These are phyloP conservation scores for Geotrichum aggregatum DNA, from an alignment of 1,139 yeast genomes.

Conservation along the genomic window DNA sequence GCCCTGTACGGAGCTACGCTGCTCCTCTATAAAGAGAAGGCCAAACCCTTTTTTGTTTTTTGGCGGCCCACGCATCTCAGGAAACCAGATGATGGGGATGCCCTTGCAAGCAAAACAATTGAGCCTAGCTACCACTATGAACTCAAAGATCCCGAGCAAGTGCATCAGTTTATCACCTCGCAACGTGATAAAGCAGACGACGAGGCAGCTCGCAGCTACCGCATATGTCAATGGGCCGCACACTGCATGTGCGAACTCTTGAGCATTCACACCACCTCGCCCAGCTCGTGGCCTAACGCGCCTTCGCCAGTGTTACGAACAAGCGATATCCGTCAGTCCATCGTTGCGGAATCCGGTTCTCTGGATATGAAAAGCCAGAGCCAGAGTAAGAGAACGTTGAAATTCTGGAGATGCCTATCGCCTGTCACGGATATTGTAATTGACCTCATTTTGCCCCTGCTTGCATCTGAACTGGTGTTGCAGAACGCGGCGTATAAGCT, in stretches of 20 bases:
- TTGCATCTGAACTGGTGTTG: conserved; percentile 10
- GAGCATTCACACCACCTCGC: not conserved
- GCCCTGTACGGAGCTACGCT: conserved; percentile 8
- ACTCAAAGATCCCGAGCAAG: too few relatives aligned
- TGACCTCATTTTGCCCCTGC: conserved; percentile 1
- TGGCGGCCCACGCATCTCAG: not conserved
- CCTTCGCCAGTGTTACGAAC: too few relatives aligned
- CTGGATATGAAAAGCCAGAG: too few relatives aligned
- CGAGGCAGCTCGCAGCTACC: conserved; percentile 11
- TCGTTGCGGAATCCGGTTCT: too few relatives aligned
- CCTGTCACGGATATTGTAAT: conserved; percentile 10
- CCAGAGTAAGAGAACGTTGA: not conserved
- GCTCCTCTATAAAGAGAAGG: conserved; percentile 5
- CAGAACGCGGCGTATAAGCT: not conserved
- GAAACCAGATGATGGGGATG: too few relatives aligned
- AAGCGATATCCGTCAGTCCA: too few relatives aligned
- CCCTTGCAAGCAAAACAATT: too few relatives aligned
- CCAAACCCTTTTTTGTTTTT: conserved; percentile 6
- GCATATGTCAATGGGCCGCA: conserved; percentile 16
- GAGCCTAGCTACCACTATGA: too few relatives aligned
- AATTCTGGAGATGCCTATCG: conserved; percentile 5
- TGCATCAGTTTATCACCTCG: too few relatives aligned
- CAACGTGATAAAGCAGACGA: not conserved
- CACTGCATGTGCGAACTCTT: conserved; percentile 8
- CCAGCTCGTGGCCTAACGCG: not conserved